Evolutionary conservation across 345 rosid genomes (phyloP).

Genomic region (Gossypium turneri): DNA sequence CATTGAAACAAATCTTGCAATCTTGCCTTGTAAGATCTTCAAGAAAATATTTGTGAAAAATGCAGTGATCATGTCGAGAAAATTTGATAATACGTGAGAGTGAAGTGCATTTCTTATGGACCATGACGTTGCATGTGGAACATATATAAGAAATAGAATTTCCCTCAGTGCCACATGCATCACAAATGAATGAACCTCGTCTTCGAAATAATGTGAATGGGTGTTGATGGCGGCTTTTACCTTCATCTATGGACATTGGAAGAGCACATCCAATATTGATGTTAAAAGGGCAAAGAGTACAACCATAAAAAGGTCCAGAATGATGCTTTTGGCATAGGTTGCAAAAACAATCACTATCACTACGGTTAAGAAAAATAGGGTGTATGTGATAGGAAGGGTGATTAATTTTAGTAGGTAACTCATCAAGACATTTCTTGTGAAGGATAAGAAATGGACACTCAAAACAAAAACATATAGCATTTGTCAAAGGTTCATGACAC

Average conservation of each 20-base stretch:
- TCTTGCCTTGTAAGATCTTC: not conserved
- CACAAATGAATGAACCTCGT: not conserved
- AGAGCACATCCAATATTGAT: too few species aligned
- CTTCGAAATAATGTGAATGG: not conserved
- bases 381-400: too few species aligned
- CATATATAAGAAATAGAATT: constrained; percentile 14
- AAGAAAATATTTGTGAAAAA: not conserved
- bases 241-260: too few species aligned
- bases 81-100: not conserved
- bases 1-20: constrained; percentile 8
- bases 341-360: accelerated
- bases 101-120: not conserved
- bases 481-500: too few species aligned
- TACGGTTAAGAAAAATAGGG: too few species aligned
- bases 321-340: too few species aligned
- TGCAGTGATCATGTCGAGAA: constrained; percentile 4
- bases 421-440: too few species aligned
- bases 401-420: too few species aligned
- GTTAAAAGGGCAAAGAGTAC: not conserved
- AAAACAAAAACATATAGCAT: too few species aligned
- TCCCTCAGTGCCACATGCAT: constrained; percentile 18
- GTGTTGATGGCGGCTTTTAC: not conserved
- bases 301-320: accelerated
- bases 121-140: not conserved
- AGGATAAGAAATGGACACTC: too few species aligned